These are phyloP conservation scores for Pseudogymnoascus sp. DNA, from an alignment of 2,329 filamentous ascomycete genomes.

Conservation along the genomic window DNA sequence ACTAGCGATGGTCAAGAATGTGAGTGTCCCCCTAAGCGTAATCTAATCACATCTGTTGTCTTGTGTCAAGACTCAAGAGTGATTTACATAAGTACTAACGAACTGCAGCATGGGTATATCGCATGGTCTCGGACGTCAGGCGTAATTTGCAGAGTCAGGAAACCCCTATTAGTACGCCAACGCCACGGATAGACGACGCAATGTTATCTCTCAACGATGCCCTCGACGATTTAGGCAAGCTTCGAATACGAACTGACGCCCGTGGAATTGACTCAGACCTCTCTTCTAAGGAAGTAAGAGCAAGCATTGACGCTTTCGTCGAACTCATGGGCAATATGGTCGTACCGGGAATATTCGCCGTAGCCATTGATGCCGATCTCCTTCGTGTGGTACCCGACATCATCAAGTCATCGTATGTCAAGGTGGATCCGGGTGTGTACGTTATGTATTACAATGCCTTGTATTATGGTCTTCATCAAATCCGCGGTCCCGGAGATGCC, in stretches of 20 bases:
- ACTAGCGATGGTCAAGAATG: conserved; percentile 3
- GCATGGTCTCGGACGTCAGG: conserved; percentile 4
- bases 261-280: not conserved
- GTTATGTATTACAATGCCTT: conserved; percentile 8
- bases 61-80: not conserved
- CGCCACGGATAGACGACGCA: conserved; percentile 1
- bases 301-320: not conserved
- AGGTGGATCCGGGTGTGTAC: not conserved
- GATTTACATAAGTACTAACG: not conserved
- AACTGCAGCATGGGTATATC: not conserved
- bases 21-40: not conserved
- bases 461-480: not conserved
- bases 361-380: not conserved
- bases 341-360: not conserved
- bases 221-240: conserved; percentile 3
- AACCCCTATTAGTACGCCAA: not conserved
- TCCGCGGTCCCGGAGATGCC: not conserved
- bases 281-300: not conserved
- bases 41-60: not conserved
- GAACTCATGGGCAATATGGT: not conserved
- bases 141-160: conserved; percentile 5
- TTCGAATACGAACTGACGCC: not conserved
- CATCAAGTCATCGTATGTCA: not conserved
- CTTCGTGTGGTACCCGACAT: not conserved
- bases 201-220: not conserved